These are phyloP conservation scores for Piper betle DNA, from an alignment of 164 flowering plant genomes.

Conservation along the genomic window DNA sequence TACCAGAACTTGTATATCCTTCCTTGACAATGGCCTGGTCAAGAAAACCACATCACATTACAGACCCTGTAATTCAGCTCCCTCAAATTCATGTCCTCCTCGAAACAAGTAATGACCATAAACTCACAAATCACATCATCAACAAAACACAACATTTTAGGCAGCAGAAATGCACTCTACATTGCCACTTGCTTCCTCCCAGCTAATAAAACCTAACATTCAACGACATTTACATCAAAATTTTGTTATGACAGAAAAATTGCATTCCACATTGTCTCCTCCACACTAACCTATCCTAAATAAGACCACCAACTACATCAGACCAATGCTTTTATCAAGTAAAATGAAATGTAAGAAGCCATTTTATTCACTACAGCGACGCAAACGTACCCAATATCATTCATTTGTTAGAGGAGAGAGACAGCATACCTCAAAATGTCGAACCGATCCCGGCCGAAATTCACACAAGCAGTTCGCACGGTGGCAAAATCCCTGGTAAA, in stretches of 20 bases:
- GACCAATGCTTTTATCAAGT: no score
- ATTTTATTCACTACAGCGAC: neutral
- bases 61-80: neutral
- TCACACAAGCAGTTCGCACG: slow-evolving; percentile 61
- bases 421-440: slow-evolving; percentile 67
- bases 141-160: neutral
- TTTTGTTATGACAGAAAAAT: no score
- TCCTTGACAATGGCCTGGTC: slow-evolving; percentile 86
- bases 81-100: neutral
- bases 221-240: neutral
- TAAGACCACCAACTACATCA: no score
- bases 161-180: neutral
- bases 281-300: no score
- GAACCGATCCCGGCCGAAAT: slow-evolving; percentile 83
- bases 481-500: slow-evolving; percentile 59
- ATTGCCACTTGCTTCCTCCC: neutral
- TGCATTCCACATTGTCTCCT: no score
- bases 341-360: no score
- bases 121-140: neutral
- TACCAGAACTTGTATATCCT: slow-evolving; percentile 82
- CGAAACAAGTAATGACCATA: neutral
- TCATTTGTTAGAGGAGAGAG: neutral
- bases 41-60: neutral
- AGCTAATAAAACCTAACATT: neutral
- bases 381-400: neutral